A percentile compares a stretch with the other conserved stretches of the same genome.
Conservation (phyloP, 129 eudicot genomes). For the Tagetes erecta region DNA sequence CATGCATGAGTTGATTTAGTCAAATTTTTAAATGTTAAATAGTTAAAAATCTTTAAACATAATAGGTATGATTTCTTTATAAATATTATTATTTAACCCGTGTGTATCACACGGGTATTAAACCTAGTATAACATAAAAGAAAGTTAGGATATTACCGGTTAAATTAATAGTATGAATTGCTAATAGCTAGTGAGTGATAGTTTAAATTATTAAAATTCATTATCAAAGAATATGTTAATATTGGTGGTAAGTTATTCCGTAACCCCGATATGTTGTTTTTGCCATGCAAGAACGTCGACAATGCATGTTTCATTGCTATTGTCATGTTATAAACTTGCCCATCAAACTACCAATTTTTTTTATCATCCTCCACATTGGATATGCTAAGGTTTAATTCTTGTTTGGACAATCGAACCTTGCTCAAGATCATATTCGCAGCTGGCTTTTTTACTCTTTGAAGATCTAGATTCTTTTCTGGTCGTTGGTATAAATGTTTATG, state of each 20-base stretch:
- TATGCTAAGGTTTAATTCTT: slow-evolving; percentile 34
- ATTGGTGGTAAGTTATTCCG: slow-evolving; percentile 3
- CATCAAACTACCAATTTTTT: not conserved
- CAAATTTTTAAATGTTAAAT: no score
- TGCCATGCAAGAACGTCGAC: not conserved
- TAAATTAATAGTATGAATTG: no score
- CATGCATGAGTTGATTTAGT: no score
- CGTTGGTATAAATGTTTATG: not conserved
- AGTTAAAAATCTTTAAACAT: no score
- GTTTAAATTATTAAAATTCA: no score
- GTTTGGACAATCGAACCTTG: not conserved
- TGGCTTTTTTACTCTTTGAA: not conserved
- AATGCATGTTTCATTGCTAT: not conserved
- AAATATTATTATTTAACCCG: no score
- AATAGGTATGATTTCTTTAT: no score
- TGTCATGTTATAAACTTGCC: not conserved
- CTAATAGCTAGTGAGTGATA: no score
- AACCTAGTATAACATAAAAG: no score
- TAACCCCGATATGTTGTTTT: not conserved
- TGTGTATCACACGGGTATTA: no score
- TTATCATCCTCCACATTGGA: slow-evolving; percentile 13
- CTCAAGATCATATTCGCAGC: slow-evolving; percentile 9
- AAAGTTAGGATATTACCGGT: no score
- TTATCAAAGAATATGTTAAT: not conserved
- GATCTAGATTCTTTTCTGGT: slow-evolving; percentile 23